Base-by-base conservation (phyloP, 345 rosid genomes). In the Raphanus sativus region DNA sequence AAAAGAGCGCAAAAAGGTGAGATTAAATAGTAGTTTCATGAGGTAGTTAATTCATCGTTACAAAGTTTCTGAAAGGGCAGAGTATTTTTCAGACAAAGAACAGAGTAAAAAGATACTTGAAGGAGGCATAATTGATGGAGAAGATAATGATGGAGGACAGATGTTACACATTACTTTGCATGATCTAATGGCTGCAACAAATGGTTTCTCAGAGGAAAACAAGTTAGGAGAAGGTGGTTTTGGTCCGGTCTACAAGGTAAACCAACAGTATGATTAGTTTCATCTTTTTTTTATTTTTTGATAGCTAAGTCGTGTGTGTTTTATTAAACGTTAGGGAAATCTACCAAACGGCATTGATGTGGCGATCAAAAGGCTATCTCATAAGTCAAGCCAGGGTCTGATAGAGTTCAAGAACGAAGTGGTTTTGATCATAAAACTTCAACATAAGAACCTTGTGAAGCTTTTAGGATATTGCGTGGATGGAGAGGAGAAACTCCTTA, bases 401-500 rank as follows among this genome's bases (percentile, higher is more conserved):
- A 40, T 40, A 40, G 48, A 40, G 48, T 40, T 40, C 48, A 40
- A 40, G 48, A 40, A 40, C 48, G 48, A 40, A 40, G 48, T 40
- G 48, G 48, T 40, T 40, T 40, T 40, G 13, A 40, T 40, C 48
- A 40, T 40, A 40, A 40, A 40, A 40, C 48, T 40, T 40, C 48
- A 40, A 10, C 48, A 40, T 3, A 40, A 40, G 48, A 40, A 40
- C 48, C 48, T 40, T 40, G 48, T 40, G 30, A 28, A 28, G 30
- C 30, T 10, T 10, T 9, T 9, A 40, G 48, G 48, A 40, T 40
- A 9, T 40, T 40, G 48, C 2, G 26, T 59, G 0, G 65, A 70
- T 3, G 65, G 25, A 4, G 75, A 70, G 3, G 75, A 70, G 66
- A 58, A 70, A 26, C 66, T 70, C 56, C 38, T 70, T 24, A 59